Evolutionary conservation across 805 yeast species (phyloP).

Genomic region (Kodamaea leandrae): DNA sequence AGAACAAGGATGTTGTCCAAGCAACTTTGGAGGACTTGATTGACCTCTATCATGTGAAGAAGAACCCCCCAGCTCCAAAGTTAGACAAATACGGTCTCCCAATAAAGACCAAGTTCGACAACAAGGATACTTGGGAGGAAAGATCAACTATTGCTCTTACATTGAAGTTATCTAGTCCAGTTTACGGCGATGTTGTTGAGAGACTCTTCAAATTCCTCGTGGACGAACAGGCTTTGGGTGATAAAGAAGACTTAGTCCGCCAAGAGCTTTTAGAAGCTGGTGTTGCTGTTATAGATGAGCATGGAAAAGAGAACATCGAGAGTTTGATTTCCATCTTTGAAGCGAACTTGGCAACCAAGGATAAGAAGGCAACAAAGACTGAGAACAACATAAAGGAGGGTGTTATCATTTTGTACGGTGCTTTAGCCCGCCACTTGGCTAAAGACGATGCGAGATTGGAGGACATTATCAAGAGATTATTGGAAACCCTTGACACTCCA

Average conservation of each 20-base stretch:
- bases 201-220: constrained; percentile 62
- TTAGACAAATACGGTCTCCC: constrained; percentile 79
- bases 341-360: constrained; percentile 51
- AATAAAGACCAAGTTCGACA: constrained; percentile 55
- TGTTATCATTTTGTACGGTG: constrained; percentile 84
- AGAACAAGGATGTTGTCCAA: constrained; percentile 23
- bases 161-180: constrained; percentile 54
- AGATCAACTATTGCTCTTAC: constrained; percentile 80
- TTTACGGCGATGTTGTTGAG: constrained; percentile 46
- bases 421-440: constrained; percentile 81
- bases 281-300: constrained; percentile 59
- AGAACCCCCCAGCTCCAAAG: constrained; percentile 73
- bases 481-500: constrained; percentile 78
- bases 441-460: constrained; percentile 63
- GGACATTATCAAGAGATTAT: constrained; percentile 62
- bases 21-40: constrained; percentile 45
- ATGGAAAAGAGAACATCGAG: constrained; percentile 70
- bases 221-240: constrained; percentile 67
- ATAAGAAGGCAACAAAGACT: constrained; percentile 39
- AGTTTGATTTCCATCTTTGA: constrained; percentile 80
- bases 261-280: constrained; percentile 92
- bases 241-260: constrained; percentile 66
- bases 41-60: constrained; percentile 54
- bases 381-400: constrained; percentile 72
- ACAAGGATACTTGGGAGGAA: constrained; percentile 78